Evolutionary conservation across 78 protist species (phyloP).

Genomic region (Diacronema lutheri): DNA sequence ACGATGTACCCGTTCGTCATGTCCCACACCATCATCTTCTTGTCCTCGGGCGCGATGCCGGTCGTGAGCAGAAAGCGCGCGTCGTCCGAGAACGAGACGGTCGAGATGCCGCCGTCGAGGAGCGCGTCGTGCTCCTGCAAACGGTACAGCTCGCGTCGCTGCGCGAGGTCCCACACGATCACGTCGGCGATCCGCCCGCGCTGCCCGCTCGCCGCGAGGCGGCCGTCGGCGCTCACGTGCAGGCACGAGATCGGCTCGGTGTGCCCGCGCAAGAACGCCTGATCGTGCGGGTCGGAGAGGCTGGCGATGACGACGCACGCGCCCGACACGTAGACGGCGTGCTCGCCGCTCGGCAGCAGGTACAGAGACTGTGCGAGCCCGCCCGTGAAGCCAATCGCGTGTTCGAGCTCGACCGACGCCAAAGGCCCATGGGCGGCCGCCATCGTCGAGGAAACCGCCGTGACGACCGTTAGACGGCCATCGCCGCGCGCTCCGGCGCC

Average conservation of each 20-base stretch:
- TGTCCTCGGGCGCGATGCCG: not conserved
- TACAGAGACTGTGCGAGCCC: not conserved
- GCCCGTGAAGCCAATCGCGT: conserved; percentile 37
- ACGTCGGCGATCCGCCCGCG: conserved; percentile 47
- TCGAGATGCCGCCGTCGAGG: conserved; percentile 31
- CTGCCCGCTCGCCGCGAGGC: conserved; percentile 27
- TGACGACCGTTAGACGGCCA: too few relatives aligned
- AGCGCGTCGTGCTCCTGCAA: conserved; percentile 37
- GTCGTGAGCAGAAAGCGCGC: conserved; percentile 33
- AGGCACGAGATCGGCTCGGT: not conserved
- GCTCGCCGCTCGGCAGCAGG: conserved; percentile 20
- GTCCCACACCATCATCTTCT: conserved; percentile 24
- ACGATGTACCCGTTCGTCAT: not conserved
- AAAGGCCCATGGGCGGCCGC: too few relatives aligned
- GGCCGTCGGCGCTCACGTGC: conserved; percentile 11
- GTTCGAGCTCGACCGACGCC: conserved; percentile 29
- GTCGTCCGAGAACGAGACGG: conserved; percentile 38
- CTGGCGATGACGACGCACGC: conserved; percentile 27
- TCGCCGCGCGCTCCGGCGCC: too few relatives aligned
- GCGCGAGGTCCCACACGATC: conserved; percentile 51
- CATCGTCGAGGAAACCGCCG: too few relatives aligned
- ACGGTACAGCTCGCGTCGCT: not conserved
- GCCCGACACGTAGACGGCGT: conserved; percentile 28
- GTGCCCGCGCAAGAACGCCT: conserved; percentile 46
- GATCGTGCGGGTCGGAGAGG: conserved; percentile 41